These are phyloP conservation scores for Strobilomyces dryophilus DNA, from an alignment of 768 basidiomycete species.

Conservation along the genomic window DNA sequence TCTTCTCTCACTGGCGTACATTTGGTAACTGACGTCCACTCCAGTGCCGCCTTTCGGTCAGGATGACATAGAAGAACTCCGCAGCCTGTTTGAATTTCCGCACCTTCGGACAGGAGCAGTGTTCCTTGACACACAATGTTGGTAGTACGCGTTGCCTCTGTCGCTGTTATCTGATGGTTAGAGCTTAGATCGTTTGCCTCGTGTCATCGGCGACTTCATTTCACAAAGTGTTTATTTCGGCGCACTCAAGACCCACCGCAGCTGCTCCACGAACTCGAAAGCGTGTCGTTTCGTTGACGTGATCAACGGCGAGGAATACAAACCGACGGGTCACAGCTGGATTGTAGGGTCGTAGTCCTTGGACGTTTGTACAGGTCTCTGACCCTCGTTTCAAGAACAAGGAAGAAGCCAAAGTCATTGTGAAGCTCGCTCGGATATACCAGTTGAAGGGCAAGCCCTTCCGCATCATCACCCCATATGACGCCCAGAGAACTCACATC, in stretches of 20 bases:
- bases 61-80: constrained; percentile 59
- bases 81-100: constrained; percentile 69
- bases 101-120: constrained; percentile 48
- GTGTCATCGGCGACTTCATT: constrained; percentile 64
- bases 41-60: constrained; percentile 77
- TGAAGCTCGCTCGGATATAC: constrained; percentile 52
- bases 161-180: neutral
- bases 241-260: constrained; percentile 55
- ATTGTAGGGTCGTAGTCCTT: constrained; percentile 17
- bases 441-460: constrained; percentile 43
- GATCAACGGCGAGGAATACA: constrained; percentile 27
- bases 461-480: constrained; percentile 29
- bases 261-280: constrained; percentile 28
- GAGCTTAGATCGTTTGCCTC: neutral
- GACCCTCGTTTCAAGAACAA: constrained; percentile 46
- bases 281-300: constrained; percentile 39
- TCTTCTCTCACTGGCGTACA: neutral
- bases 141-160: constrained; percentile 15
- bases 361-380: neutral
- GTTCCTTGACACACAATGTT: constrained; percentile 74
- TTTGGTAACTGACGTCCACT: neutral
- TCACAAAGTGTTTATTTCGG: constrained; percentile 59
- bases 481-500: constrained; percentile 57
- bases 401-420: constrained; percentile 47
- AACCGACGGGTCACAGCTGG: constrained; percentile 35